These are phyloP conservation scores for Oldenlandia corymbosa DNA, from an alignment of 257 asterid species.

Conservation along the genomic window DNA sequence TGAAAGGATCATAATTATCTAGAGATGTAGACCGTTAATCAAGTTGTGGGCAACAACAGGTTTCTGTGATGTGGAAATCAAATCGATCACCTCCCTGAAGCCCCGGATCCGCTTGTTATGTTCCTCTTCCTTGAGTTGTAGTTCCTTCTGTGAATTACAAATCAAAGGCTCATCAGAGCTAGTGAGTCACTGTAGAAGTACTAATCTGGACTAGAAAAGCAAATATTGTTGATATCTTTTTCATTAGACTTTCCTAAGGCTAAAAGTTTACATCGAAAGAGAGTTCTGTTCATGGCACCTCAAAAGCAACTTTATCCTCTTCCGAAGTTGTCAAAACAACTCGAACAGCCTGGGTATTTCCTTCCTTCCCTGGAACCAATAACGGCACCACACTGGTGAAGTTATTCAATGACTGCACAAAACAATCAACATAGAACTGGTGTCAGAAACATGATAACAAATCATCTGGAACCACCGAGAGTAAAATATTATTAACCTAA, in stretches of 20 bases:
- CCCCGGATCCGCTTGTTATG: conserved; percentile 52
- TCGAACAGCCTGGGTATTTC: conserved; percentile 56
- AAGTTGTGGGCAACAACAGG: conserved; percentile 83
- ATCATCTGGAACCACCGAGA: neutral
- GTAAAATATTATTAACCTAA: neutral
- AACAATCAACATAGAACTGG: conserved; percentile 23
- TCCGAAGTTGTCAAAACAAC: conserved; percentile 66
- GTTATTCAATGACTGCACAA: conserved; percentile 53
- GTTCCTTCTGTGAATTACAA: conserved; percentile 50
- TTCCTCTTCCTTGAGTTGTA: conserved; percentile 55
- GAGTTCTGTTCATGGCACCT: conserved; percentile 38
- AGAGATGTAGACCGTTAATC: conserved; percentile 63
- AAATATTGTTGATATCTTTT: neutral
- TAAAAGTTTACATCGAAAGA: neutral
- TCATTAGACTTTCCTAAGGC: neutral
- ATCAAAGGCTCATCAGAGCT: conserved; percentile 13
- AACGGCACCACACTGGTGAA: conserved; percentile 57
- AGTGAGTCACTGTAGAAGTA: conserved; percentile 11
- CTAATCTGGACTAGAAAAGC: conserved; percentile 8
- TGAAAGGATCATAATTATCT: conserved; percentile 11
- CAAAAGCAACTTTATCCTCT: conserved; percentile 64
- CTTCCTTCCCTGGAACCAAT: conserved; percentile 44
- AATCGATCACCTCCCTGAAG: conserved; percentile 82
- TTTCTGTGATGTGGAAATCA: conserved; percentile 70
- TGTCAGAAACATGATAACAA: conserved; percentile 15